Evolutionary conservation across 352 stramenopile species (phyloP).

Genomic region (Discostella stelligera): DNA sequence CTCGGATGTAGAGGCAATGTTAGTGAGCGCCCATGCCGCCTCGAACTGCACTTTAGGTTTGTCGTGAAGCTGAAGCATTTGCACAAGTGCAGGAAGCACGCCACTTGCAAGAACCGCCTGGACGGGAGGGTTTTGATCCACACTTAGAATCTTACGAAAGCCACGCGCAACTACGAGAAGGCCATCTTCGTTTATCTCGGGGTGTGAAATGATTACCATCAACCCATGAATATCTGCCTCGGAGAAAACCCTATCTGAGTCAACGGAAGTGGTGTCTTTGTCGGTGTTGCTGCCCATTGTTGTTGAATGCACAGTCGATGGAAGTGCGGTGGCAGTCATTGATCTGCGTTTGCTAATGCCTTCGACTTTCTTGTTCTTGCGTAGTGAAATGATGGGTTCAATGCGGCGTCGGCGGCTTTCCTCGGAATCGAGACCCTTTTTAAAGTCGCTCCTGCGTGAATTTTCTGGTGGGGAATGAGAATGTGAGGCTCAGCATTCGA

Average conservation of each 20-base stretch:
- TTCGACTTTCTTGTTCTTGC: conserved; percentile 83
- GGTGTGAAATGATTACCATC: conserved; percentile 27
- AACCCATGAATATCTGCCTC: conserved; percentile 61
- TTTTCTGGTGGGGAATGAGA: conserved; percentile 8
- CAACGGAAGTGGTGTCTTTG: background rate
- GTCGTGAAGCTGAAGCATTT: conserved; percentile 87
- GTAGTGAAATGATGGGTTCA: conserved; percentile 76
- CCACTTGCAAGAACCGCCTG: conserved; percentile 91
- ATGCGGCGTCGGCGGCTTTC: conserved; percentile 64
- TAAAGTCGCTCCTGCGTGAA: conserved; percentile 45
- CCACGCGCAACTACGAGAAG: conserved; percentile 50
- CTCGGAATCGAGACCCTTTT: conserved; percentile 61
- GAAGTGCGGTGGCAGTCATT: background rate
- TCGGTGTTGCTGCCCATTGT: background rate
- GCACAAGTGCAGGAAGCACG: conserved; percentile 91
- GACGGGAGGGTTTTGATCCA: conserved; percentile 92
- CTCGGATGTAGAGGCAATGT: conserved; percentile 90
- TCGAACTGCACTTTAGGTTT: conserved; percentile 94
- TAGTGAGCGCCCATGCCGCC: conserved; percentile 96
- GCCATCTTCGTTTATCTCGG: conserved; percentile 28
- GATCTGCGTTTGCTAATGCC: conserved; percentile 58
- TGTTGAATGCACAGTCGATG: conserved; percentile 2
- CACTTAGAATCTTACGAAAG: conserved; percentile 78
- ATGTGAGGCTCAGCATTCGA: background rate
- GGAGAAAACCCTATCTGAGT: conserved; percentile 31